A percentile compares a stretch with the other conserved stretches of the same genome.
These are phyloP conservation scores for Fusarium pseudoanthophilum DNA, from an alignment of 2,329 filamentous ascomycete genomes.

Conservation along the genomic window DNA sequence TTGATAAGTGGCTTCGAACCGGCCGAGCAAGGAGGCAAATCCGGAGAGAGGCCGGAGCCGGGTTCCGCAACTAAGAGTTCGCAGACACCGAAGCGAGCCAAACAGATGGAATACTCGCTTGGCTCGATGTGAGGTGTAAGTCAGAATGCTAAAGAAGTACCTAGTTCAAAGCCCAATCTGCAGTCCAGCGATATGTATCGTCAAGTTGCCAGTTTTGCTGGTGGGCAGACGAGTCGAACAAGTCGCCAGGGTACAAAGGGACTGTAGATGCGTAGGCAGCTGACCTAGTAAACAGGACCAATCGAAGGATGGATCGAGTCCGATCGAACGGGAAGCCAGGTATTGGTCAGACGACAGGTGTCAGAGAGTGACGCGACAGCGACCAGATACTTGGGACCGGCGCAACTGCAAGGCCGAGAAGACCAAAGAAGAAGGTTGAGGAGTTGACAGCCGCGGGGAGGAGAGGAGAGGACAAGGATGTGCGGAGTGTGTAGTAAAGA, in stretches of 20 bases:
- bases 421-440: slow-evolving; percentile 16
- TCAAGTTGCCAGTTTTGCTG: slow-evolving; percentile 20
- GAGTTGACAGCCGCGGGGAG: slow-evolving; percentile 4
- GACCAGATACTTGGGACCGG: slow-evolving; percentile 35
- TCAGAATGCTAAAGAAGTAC: slow-evolving; percentile 6
- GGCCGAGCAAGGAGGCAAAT: slow-evolving; percentile 41
- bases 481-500: background rate
- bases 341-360: slow-evolving; percentile 38
- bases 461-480: slow-evolving; percentile 5
- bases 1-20: slow-evolving; percentile 36
- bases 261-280: slow-evolving; percentile 35
- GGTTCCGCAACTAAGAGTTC: slow-evolving; percentile 32
- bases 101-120: slow-evolving; percentile 18
- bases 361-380: slow-evolving; percentile 39
- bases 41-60: slow-evolving; percentile 40
- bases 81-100: slow-evolving; percentile 19
- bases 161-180: slow-evolving; percentile 7
- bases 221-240: slow-evolving; percentile 36
- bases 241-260: slow-evolving; percentile 34
- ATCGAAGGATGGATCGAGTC: slow-evolving; percentile 32
- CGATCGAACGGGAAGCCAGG: slow-evolving; percentile 29
- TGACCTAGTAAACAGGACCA: slow-evolving; percentile 34
- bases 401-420: slow-evolving; percentile 21
- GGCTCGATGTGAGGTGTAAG: slow-evolving; percentile 15
- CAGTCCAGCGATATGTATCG: slow-evolving; percentile 28